These are phyloP conservation scores for Rosa rugosa DNA, from an alignment of 306 rosid genomes.

Conservation along the genomic window DNA sequence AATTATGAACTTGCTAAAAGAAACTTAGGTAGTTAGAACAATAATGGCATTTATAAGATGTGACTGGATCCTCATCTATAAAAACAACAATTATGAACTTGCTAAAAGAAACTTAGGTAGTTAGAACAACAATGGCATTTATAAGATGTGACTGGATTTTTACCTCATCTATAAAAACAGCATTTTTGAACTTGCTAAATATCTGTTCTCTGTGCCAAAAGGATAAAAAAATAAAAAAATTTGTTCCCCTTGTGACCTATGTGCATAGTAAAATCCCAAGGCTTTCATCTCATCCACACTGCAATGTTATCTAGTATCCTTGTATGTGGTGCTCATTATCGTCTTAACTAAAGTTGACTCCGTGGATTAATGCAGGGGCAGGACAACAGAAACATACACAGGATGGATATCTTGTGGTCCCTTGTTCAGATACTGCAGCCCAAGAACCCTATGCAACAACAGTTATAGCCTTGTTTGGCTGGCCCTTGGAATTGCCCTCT, in stretches of 20 bases:
- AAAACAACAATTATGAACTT: not conserved
- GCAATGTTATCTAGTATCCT: not conserved
- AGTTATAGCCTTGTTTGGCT: slow-evolving; percentile 26
- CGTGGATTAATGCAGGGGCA: slow-evolving; percentile 61
- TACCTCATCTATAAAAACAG: not conserved
- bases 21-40: not conserved
- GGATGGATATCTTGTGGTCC: slow-evolving; percentile 93
- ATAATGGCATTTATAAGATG: not conserved
- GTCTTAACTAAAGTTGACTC: slow-evolving; percentile 14
- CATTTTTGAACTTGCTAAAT: not conserved
- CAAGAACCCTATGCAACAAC: slow-evolving; percentile 44
- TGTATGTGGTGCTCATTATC: not conserved
- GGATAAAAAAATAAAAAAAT: no score
- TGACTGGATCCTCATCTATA: not conserved
- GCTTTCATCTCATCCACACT: not conserved
- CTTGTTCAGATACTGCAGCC: slow-evolving; percentile 92
- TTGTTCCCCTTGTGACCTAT: not conserved
- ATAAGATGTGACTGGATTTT: not conserved
- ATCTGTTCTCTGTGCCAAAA: not conserved
- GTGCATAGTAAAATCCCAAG: not conserved
- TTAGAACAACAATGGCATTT: not conserved
- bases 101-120: not conserved
- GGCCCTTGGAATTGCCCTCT: slow-evolving; percentile 22
- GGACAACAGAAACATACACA: slow-evolving; percentile 73
- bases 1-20: not conserved